Percentiles rank a stretch among this genome's conserved stretches.
Evolutionary conservation across 805 yeast genomes (phyloP).

Genomic region (Saturnispora halmiae): DNA sequence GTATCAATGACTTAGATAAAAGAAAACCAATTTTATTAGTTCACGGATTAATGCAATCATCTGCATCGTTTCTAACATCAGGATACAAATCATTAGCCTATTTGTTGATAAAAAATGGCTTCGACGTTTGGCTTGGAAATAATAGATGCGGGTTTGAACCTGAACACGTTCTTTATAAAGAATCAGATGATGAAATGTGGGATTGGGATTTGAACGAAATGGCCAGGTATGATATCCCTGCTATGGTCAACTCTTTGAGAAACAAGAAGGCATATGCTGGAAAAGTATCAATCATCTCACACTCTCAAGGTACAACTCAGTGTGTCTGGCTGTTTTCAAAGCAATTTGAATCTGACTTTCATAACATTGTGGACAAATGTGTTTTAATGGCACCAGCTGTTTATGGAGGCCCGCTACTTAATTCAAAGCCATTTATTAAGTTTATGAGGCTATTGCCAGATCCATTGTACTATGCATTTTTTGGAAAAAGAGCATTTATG

Average conservation of each 20-base stretch:
- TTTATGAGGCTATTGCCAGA: conserved; percentile 49
- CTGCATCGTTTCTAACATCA: conserved; percentile 77
- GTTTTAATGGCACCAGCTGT: conserved; percentile 86
- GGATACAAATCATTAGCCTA: conserved; percentile 74
- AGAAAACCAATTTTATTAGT: conserved; percentile 57
- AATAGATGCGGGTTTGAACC: conserved; percentile 83
- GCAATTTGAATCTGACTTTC: conserved; percentile 30
- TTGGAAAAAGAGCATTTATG: conserved; percentile 73
- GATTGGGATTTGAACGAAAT: conserved; percentile 86
- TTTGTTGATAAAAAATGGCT: conserved; percentile 41
- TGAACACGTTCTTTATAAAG: conserved; percentile 42
- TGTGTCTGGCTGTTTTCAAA: conserved; percentile 58
- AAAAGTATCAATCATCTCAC: conserved; percentile 62
- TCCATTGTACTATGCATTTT: conserved; percentile 38
- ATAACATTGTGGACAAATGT: conserved; percentile 51
- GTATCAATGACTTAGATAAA: neutral
- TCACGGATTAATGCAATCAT: conserved; percentile 83
- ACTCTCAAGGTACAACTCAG: conserved; percentile 93
- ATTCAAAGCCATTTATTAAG: conserved; percentile 50
- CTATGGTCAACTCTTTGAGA: conserved; percentile 56
- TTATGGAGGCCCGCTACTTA: conserved; percentile 70
- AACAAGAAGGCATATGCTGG: conserved; percentile 24
- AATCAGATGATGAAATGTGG: conserved; percentile 59
- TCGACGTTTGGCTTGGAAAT: conserved; percentile 87
- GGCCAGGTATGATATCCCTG: conserved; percentile 70